phyloP scores from a whole-genome alignment of 164 flowering plant genomes.

The Dillenia suffruticosa region DNA sequence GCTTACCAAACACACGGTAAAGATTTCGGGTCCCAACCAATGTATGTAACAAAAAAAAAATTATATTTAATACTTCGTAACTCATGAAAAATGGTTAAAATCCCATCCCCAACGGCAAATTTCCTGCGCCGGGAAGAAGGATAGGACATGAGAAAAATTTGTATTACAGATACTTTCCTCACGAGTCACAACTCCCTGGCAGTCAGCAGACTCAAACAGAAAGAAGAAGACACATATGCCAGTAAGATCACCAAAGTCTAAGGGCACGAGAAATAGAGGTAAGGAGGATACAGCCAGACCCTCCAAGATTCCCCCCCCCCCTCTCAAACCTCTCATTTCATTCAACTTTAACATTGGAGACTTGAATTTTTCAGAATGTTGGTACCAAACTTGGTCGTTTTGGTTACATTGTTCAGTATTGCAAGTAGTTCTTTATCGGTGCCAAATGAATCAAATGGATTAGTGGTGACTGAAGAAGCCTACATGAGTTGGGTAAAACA shows the following conservation, averaged over 20 bases:
- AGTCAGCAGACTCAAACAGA: constrained; percentile 5
- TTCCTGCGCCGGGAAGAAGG: no score
- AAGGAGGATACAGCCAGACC: constrained; percentile 3
- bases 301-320: constrained; percentile 13
- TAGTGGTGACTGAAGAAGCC: constrained; percentile 17
- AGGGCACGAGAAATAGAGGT: neutral
- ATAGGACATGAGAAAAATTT: no score
- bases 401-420: constrained; percentile 14
- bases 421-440: constrained; percentile 6
- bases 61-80: no score
- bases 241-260: neutral
- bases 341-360: neutral
- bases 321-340: neutral
- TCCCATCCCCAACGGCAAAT: no score
- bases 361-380: neutral
- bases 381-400: constrained; percentile 12
- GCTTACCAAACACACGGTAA: no score
- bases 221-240: constrained; percentile 10
- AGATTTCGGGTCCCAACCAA: no score
- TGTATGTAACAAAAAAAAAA: no score
- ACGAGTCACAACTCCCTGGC: neutral
- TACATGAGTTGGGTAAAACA: constrained; percentile 38
- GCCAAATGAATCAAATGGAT: constrained; percentile 12
- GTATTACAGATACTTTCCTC: no score
- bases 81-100: no score